Evolutionary conservation across 2,329 filamentous ascomycete species (phyloP).

Genomic region (Sclerotinia nivalis): DNA sequence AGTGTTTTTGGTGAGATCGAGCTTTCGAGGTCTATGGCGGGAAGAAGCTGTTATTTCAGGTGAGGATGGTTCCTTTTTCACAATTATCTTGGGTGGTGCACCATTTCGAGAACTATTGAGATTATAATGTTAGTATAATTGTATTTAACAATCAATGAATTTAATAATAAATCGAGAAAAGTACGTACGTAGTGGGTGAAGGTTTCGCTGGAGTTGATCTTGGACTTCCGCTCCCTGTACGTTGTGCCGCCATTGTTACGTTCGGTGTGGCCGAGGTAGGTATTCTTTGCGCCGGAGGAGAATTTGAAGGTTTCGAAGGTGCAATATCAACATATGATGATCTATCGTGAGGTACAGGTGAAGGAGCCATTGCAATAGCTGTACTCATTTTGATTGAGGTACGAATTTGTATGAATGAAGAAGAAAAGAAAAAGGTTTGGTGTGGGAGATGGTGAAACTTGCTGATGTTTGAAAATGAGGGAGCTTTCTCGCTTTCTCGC

Average conservation of each 20-base stretch:
- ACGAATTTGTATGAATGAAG: not conserved
- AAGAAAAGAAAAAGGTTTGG: slow-evolving; percentile 5
- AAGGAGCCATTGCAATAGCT: slow-evolving; percentile 68
- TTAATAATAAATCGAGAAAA: slow-evolving; percentile 40
- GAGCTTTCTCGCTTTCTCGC: slow-evolving; percentile 19
- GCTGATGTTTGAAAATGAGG: slow-evolving; percentile 21
- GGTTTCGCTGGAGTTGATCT: slow-evolving; percentile 51
- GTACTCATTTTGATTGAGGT: slow-evolving; percentile 58
- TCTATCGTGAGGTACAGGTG: slow-evolving; percentile 66
- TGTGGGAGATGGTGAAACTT: slow-evolving; percentile 21
- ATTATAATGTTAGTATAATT: slow-evolving; percentile 28
- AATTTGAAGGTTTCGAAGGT: slow-evolving; percentile 40
- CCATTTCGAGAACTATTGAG: slow-evolving; percentile 54
- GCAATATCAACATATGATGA: slow-evolving; percentile 56
- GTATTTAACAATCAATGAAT: not conserved
- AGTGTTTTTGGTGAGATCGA: slow-evolving; percentile 72
- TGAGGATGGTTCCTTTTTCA: slow-evolving; percentile 94
- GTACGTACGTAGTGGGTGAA: slow-evolving; percentile 62
- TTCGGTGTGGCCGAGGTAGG: slow-evolving; percentile 46
- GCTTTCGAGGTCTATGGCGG: slow-evolving; percentile 72
- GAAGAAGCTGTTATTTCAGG: slow-evolving; percentile 70
- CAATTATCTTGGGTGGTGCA: slow-evolving; percentile 73
- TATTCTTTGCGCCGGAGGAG: slow-evolving; percentile 37
- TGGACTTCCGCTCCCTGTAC: slow-evolving; percentile 57
- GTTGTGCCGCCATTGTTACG: slow-evolving; percentile 47